These are phyloP conservation scores for Haplosporangium sp. DNA, from an alignment of 371 early-diverging fungal genomes.

Conservation along the genomic window DNA sequence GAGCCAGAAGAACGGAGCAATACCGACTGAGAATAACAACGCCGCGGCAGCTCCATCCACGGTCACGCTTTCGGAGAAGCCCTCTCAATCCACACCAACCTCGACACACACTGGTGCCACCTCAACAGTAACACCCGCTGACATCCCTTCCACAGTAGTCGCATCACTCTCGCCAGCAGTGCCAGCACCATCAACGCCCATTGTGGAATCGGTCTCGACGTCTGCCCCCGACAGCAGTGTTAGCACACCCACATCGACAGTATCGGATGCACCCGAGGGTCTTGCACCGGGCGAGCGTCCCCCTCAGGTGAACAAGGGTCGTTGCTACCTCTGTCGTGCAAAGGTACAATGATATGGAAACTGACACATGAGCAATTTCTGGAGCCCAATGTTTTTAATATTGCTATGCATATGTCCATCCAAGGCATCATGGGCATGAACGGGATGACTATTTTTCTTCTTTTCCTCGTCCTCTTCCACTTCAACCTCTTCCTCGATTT, in stretches of 20 bases:
- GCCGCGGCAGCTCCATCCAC: slow-evolving; percentile 7
- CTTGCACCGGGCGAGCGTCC: slow-evolving; percentile 57
- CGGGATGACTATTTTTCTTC: neutral
- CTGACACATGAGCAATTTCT: slow-evolving; percentile 16
- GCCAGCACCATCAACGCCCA: slow-evolving; percentile 21
- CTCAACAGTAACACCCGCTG: slow-evolving; percentile 8
- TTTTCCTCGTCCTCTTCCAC: too few species aligned
- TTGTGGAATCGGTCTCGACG: slow-evolving; percentile 12
- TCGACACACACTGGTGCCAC: neutral
- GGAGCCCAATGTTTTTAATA: slow-evolving; percentile 1
- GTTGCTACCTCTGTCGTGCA: slow-evolving; percentile 78
- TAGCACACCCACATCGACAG: slow-evolving; percentile 42
- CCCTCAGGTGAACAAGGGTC: slow-evolving; percentile 75
- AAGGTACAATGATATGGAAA: slow-evolving; percentile 57
- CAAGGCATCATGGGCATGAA: slow-evolving; percentile 3
- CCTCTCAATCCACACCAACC: neutral
- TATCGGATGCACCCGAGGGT: slow-evolving; percentile 21
- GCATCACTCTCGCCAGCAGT: neutral
- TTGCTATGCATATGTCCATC: neutral
- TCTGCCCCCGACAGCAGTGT: slow-evolving; percentile 23
- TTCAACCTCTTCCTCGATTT: too few species aligned
- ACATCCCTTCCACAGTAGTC: neutral
- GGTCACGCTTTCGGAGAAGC: slow-evolving; percentile 25
- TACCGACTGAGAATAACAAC: slow-evolving; percentile 10
- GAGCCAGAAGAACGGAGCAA: slow-evolving; percentile 55